A percentile compares a stretch with the other conserved stretches of the same genome.
These are phyloP conservation scores for Aureobasidium pullulans DNA, from an alignment of 2,329 filamentous ascomycete genomes.

Conservation along the genomic window DNA sequence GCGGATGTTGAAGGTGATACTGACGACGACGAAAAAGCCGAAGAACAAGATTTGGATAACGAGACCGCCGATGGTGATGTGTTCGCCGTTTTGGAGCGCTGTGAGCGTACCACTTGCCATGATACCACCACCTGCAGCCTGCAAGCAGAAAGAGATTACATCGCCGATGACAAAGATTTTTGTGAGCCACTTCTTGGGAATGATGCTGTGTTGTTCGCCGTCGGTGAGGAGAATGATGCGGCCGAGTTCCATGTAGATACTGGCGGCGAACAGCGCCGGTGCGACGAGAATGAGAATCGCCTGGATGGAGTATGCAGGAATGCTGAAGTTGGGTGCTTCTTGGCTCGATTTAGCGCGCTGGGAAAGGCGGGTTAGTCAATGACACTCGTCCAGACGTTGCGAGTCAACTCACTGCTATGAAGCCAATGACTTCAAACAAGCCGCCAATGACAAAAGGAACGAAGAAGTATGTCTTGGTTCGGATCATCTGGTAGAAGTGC, in stretches of 20 bases:
- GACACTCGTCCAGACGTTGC: no score
- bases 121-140: constrained; percentile 38
- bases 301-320: constrained; percentile 36
- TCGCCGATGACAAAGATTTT: constrained; percentile 43
- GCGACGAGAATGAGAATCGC: constrained; percentile 41
- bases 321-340: constrained; percentile 37
- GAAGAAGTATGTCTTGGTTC: no score
- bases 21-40: constrained; percentile 38
- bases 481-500: no score
- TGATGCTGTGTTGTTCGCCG: constrained; percentile 36
- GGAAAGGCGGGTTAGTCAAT: no score
- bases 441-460: no score
- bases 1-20: constrained; percentile 24
- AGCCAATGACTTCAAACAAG: constrained; percentile 46
- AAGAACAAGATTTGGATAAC: constrained; percentile 46
- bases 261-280: constrained; percentile 43
- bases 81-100: constrained; percentile 31
- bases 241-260: constrained; percentile 44
- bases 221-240: constrained; percentile 37
- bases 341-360: constrained; percentile 38
- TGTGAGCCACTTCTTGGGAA: constrained; percentile 38
- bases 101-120: constrained; percentile 25
- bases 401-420: constrained; percentile 40
- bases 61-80: constrained; percentile 42
- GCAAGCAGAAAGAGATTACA: constrained; percentile 41